Evolutionary conservation across 1,139 yeast genomes (phyloP), one percentile per base, ranked within the genome.

Genomic region (Pichia sp.): DNA sequence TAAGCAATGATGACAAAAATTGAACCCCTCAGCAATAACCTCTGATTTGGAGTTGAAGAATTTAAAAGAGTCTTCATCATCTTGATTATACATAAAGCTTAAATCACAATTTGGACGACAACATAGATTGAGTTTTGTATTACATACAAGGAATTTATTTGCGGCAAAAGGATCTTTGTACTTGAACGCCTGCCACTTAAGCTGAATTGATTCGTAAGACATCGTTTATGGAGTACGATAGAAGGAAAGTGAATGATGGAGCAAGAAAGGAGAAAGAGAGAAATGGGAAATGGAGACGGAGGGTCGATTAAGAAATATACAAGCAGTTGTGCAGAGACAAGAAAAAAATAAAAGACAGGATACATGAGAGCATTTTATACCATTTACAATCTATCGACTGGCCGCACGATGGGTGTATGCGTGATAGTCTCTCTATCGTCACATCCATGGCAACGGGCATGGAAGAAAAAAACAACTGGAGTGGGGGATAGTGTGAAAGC

Each of bases 21-120:
- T 56, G 58, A 60, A 79, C 2, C 82, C 85, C 30, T 63, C 50
- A 9, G 56, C 53, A 4, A 69, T 34, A 23, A 85, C 85, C n/a
- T 72, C 74, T 1, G 61, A 59, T 5, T 69, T 60, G 16, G 64
- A 56, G 44, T 68, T 68, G 25, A 73, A 70, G 51, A 70, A 68
- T 35, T 74, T 67, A 40, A 78, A 77, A 42, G n/a, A n/a, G n/a
- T n/a, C n/a, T n/a, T 68, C 68, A 60, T 71, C 70, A 32, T 32
- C 18, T 47, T 64, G 71, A 45, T 74, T 64, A 53, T 68, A 65
- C 27, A 46, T 39, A 32, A 77, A 74, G 20, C 75, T 70, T 45
- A 72, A 65, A 55, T 79, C 85, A 65, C 89, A 83, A 59, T 79
- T 84, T 3, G 90, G 89, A 49, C 86, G 76, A 58, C 89, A 83